Evolutionary conservation across 768 basidiomycete species (phyloP), one percentile per base, ranked within the genome.

Genomic region (Pleurotus platypus): DNA sequence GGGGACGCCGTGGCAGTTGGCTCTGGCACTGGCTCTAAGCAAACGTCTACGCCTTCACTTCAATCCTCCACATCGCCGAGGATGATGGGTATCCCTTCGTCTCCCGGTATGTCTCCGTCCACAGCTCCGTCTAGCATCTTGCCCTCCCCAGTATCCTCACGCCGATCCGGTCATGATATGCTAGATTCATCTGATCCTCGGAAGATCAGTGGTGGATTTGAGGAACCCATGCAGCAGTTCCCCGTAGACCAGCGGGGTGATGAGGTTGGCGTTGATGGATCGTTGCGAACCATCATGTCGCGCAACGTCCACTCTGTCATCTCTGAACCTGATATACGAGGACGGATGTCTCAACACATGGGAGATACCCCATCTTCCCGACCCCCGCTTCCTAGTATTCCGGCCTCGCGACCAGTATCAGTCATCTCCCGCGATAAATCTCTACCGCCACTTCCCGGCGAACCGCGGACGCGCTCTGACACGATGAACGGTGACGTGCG

Each of bases 81-180:
- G 35, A 87, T 84, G 65, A 70, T 77, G 58, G 75, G 75, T 24
- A 66, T 80, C 57, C 77, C 80, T 54, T 79, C 82, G 20, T 42
- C 57, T 59, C 76, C 80, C 63, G 84, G 83, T 73, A 79, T 86
- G 74, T 89, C 88, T 45, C 85, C 88, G 55, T 80, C 87, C 57
- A 87, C 89, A 49, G 86, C 86, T 64, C 83, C 88, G 20, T 88
- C 90, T 63, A 90, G 86, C 70, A 69, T 83, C 60, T 73, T 88
- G 54, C 89, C 90, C 38, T 90, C 90, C 59, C 88, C 88, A 45
- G 82, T 83, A 60, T 89, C 88, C 60, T 88, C 85, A 60, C 85
- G 85, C 59, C 81, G 78, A 49, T 81, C 83, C 65, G 80, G 74
- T 61, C 76, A 73, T 60, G 86, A 86, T 69, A 72, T 78, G 66